Percentiles rank a stretch among this genome's conserved stretches.
Evolutionary conservation across 352 stramenopile species (phyloP).

Genomic region (Pythium utonaiense): DNA sequence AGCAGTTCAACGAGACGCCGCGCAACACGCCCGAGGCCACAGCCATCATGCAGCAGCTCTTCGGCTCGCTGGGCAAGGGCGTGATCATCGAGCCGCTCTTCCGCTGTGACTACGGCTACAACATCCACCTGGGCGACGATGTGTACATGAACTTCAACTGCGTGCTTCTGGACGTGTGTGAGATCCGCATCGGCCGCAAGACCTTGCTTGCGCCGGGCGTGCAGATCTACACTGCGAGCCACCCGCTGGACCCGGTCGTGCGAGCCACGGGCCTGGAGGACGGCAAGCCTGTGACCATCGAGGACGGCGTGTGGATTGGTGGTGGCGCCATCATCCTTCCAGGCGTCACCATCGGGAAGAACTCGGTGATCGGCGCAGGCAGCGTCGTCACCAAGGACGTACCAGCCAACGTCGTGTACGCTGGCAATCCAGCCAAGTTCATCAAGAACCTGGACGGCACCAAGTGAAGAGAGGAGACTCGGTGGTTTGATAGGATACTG

Average conservation of each 20-base stretch:
- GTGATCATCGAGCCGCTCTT: slow-evolving; percentile 81
- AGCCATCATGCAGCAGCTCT: slow-evolving; percentile 32
- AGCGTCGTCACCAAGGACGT: slow-evolving; percentile 81
- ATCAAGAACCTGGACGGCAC: slow-evolving; percentile 43
- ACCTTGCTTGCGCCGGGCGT: slow-evolving; percentile 72
- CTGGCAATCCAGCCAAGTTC: slow-evolving; percentile 73
- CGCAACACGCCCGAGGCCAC: slow-evolving; percentile 26
- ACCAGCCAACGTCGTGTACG: slow-evolving; percentile 52
- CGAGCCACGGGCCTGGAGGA: slow-evolving; percentile 50
- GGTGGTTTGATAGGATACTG: too few species aligned
- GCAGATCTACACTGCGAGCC: slow-evolving; percentile 75
- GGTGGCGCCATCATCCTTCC: slow-evolving; percentile 63
- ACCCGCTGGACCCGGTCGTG: slow-evolving; percentile 54
- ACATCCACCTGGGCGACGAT: slow-evolving; percentile 66
- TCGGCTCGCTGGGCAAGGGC: slow-evolving; percentile 39
- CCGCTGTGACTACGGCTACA: slow-evolving; percentile 86
- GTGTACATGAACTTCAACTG: slow-evolving; percentile 91
- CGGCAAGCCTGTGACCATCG: slow-evolving; percentile 70
- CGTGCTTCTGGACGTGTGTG: slow-evolving; percentile 77
- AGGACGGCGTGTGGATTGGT: slow-evolving; percentile 83
- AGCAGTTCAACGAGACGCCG: slow-evolving; percentile 41
- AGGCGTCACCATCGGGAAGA: slow-evolving; percentile 63
- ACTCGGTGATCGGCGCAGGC: slow-evolving; percentile 65
- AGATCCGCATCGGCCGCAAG: slow-evolving; percentile 59
- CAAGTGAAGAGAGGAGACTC: neutral